Percentiles rank a stretch among this genome's conserved stretches.
These are phyloP conservation scores for Boletus sp. DNA, from an alignment of 768 basidiomycete species.

Conservation along the genomic window DNA sequence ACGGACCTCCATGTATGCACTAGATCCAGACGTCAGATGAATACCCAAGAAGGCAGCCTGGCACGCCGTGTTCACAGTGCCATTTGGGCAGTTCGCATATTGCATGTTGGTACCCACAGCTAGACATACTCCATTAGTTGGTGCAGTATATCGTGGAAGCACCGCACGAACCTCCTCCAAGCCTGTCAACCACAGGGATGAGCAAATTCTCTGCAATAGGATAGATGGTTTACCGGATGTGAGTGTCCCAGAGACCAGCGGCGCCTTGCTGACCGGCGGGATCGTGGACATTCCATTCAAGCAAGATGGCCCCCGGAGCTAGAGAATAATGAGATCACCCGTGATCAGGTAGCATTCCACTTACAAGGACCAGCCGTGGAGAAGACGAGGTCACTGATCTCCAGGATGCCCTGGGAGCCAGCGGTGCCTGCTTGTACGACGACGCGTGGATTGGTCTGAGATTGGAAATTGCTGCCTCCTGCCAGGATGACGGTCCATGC, in stretches of 20 bases:
- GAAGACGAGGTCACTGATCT: constrained; percentile 65
- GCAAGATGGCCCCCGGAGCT: constrained; percentile 46
- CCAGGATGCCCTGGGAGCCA: constrained; percentile 48
- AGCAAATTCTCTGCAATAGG: background rate
- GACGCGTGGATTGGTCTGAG: constrained; percentile 36
- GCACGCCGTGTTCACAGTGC: constrained; percentile 43
- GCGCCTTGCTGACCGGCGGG: constrained; percentile 49
- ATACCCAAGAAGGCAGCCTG: constrained; percentile 63
- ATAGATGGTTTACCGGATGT: constrained; percentile 30
- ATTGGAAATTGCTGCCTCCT: constrained; percentile 39
- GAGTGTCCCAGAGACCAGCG: constrained; percentile 51
- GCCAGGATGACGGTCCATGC: constrained; percentile 49
- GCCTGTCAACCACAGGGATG: constrained; percentile 5
- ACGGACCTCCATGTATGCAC: constrained; percentile 60
- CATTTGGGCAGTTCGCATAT: constrained; percentile 39
- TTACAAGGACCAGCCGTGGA: constrained; percentile 48
- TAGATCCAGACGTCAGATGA: constrained; percentile 52
- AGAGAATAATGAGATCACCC: background rate
- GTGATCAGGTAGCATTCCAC: background rate
- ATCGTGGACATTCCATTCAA: constrained; percentile 61
- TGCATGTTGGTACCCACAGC: constrained; percentile 55
- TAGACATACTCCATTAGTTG: constrained; percentile 13
- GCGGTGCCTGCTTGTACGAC: constrained; percentile 43
- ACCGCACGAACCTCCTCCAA: constrained; percentile 26
- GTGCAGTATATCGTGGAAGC: background rate